Evolutionary conservation across 2,329 filamentous ascomycete genomes (phyloP).

Genomic region (Tricladium varicosporioides): DNA sequence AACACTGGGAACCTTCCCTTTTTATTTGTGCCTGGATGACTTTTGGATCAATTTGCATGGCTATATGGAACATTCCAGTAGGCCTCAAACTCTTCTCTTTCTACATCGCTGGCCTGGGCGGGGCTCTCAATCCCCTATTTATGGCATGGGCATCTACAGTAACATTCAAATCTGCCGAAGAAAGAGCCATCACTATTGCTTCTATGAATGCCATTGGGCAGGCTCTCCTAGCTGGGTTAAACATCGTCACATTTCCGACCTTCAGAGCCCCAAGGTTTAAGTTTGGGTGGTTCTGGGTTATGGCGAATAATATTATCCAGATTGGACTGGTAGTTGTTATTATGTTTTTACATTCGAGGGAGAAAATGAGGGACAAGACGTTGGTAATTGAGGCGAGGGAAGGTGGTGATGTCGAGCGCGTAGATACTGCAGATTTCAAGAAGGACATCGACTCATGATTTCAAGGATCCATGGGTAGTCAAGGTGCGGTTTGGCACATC

Average conservation of each 20-base stretch:
- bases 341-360: conserved; percentile 8
- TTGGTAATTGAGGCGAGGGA: conserved; percentile 1
- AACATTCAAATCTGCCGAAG: conserved; percentile 34
- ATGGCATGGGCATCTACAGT: conserved; percentile 36
- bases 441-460: conserved; percentile 1
- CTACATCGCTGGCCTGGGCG: conserved; percentile 34
- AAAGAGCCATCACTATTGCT: conserved; percentile 34
- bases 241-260: conserved; percentile 13
- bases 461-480: background rate
- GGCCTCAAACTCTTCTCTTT: conserved; percentile 34
- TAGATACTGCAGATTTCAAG: background rate
- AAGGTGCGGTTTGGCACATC: background rate
- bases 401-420: background rate
- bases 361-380: conserved; percentile 3
- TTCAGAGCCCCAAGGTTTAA: conserved; percentile 4
- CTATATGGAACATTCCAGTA: conserved; percentile 33
- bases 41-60: conserved; percentile 32
- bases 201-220: conserved; percentile 38
- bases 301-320: conserved; percentile 7
- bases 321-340: conserved; percentile 4
- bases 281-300: conserved; percentile 15
- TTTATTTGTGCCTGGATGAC: conserved; percentile 15
- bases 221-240: conserved; percentile 30
- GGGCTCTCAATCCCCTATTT: conserved; percentile 33
- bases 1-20: conserved; percentile 11